These are phyloP conservation scores for Cyberlindnera subsufficiens DNA, from an alignment of 805 yeast genomes.

Conservation along the genomic window DNA sequence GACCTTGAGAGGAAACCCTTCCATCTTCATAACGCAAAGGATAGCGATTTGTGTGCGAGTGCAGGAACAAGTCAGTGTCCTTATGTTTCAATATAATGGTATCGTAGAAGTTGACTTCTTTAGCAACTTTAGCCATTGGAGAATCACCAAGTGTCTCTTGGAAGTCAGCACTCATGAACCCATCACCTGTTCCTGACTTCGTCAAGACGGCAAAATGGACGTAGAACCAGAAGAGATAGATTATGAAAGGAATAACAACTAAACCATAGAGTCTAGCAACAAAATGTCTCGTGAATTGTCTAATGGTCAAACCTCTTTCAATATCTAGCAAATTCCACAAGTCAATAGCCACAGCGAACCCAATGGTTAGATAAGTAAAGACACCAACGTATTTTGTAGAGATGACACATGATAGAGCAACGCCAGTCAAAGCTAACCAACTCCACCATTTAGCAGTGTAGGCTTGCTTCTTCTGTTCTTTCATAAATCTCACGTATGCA, in stretches of 20 bases:
- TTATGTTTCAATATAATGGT: conserved; percentile 72
- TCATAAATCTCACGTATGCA: conserved; percentile 73
- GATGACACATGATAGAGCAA: conserved; percentile 83
- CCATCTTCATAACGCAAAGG: conserved; percentile 96
- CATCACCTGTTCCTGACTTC: conserved; percentile 94
- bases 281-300: conserved; percentile 61
- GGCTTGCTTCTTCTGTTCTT: conserved; percentile 55
- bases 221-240: conserved; percentile 88
- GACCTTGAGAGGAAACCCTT: conserved; percentile 88
- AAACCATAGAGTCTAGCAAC: conserved; percentile 65
- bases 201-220: conserved; percentile 78
- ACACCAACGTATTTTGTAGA: conserved; percentile 96
- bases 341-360: conserved; percentile 79
- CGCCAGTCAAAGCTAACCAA: conserved; percentile 84
- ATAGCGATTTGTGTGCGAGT: conserved; percentile 70
- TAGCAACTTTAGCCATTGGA: conserved; percentile 63
- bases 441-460: conserved; percentile 75
- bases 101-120: conserved; percentile 71
- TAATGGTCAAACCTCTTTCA: conserved; percentile 55
- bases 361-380: conserved; percentile 83
- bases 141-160: conserved; percentile 90
- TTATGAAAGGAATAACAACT: conserved; percentile 71
- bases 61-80: conserved; percentile 72
- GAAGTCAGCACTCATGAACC: conserved; percentile 90
- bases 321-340: conserved; percentile 83